A percentile compares a stretch with the other conserved stretches of the same genome.
phyloP scores from a whole-genome alignment of 1,139 yeast species.

The Scheffersomyces stambukii region DNA sequence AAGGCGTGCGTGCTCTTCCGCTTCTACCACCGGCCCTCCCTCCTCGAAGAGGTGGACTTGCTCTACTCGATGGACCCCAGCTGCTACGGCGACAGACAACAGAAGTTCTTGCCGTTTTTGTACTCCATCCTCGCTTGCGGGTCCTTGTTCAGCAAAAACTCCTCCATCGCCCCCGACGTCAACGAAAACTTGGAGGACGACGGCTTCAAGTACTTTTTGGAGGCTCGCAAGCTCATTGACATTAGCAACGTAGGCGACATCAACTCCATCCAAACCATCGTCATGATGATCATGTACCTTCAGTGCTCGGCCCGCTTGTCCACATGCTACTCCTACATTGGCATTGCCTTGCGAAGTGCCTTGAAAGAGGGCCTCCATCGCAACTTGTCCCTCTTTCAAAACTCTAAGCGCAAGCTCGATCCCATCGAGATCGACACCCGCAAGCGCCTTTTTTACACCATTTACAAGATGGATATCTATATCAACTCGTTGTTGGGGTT shows the following conservation, averaged over 20 bases:
- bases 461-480: slow-evolving; percentile 87
- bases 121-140: slow-evolving; percentile 60
- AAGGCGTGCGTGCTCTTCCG: slow-evolving; percentile 82
- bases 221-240: slow-evolving; percentile 75
- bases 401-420: slow-evolving; percentile 50
- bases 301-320: slow-evolving; percentile 90
- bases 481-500: slow-evolving; percentile 86
- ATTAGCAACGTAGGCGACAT: slow-evolving; percentile 47
- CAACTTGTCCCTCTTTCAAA: slow-evolving; percentile 52
- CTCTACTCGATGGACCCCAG: slow-evolving; percentile 61
- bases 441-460: slow-evolving; percentile 82
- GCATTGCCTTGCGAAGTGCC: slow-evolving; percentile 87
- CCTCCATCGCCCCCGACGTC: slow-evolving; percentile 25
- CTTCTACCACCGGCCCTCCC: slow-evolving; percentile 81
- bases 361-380: slow-evolving; percentile 86
- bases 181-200: slow-evolving; percentile 62
- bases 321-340: slow-evolving; percentile 87
- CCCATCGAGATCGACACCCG: slow-evolving; percentile 86
- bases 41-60: slow-evolving; percentile 50
- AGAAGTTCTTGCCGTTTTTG: slow-evolving; percentile 71
- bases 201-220: slow-evolving; percentile 78
- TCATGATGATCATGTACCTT: slow-evolving; percentile 67
- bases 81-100: slow-evolving; percentile 69
- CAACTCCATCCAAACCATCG: slow-evolving; percentile 62
- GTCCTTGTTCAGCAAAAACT: slow-evolving; percentile 57